These are phyloP conservation scores for sorghum (Sorghum bicolor) DNA, from an alignment of 176 grass and related monocot species.

Conservation along the genomic window Sorghum_bicolor_NCBIv3 NC_012873.2:57712501-57713000, in stretches of 20 bases:
- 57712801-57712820: slow-evolving; percentile 45
- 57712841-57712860: slow-evolving; percentile 10
- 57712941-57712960: slow-evolving; percentile 80
- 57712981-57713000: slow-evolving; percentile 80
- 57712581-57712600: slow-evolving; percentile 76
- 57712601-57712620: slow-evolving; percentile 79
- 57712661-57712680: slow-evolving; percentile 89
- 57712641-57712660: slow-evolving; percentile 82
- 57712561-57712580: slow-evolving; percentile 48
- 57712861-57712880: slow-evolving; percentile 54
- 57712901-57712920: slow-evolving; percentile 28
- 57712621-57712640: slow-evolving; percentile 78
- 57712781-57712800: slow-evolving; percentile 47
- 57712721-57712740: slow-evolving; percentile 88
- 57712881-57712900: slow-evolving; percentile 54
- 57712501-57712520: slow-evolving; percentile 72
- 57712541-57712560: slow-evolving; percentile 70
- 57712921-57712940: slow-evolving; percentile 60
- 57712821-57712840: slow-evolving; percentile 42
- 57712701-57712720: slow-evolving; percentile 90
- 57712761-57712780: slow-evolving; percentile 28
- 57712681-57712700: slow-evolving; percentile 85
- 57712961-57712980: slow-evolving; percentile 81
- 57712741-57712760: slow-evolving; percentile 69
- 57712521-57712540: slow-evolving; percentile 80